Percentiles rank a stretch among this genome's conserved stretches.
Conservation (phyloP, 2,329 filamentous ascomycete genomes). For the Cladophialophora chaetospira region DNA sequence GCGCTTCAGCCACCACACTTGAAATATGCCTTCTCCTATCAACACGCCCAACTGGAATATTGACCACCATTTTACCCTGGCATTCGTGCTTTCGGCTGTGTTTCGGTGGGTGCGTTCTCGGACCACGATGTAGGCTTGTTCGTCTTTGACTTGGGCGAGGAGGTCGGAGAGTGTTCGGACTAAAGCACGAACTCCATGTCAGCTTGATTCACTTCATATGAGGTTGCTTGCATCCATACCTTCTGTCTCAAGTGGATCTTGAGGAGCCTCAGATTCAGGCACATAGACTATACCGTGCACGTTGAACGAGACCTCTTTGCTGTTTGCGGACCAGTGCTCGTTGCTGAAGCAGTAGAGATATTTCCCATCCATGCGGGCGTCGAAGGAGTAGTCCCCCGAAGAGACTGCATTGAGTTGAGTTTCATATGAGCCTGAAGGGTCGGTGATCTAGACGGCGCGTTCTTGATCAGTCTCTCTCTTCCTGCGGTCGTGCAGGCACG, state of each 20-base stretch:
- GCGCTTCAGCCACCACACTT: slow-evolving; percentile 98
- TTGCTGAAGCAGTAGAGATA: slow-evolving; percentile 99
- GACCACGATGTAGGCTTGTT: slow-evolving; percentile 94
- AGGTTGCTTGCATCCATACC: slow-evolving; percentile 50
- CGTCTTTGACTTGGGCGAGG: slow-evolving; percentile 89
- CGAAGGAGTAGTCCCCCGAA: slow-evolving; percentile 91
- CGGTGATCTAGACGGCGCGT: slow-evolving; percentile 65
- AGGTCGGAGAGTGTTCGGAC: slow-evolving; percentile 83
- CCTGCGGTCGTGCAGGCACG: background rate
- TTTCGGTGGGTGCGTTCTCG: slow-evolving; percentile 96
- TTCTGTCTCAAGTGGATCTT: slow-evolving; percentile 89
- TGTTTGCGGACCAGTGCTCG: slow-evolving; percentile 94
- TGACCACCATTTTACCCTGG: slow-evolving; percentile 99
- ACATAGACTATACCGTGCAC: slow-evolving; percentile 99
- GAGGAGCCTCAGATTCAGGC: slow-evolving; percentile 77
- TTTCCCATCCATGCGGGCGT: slow-evolving; percentile 79
- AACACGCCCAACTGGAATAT: slow-evolving; percentile 91
- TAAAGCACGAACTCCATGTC: slow-evolving; percentile 40
- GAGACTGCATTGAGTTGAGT: slow-evolving; percentile 78
- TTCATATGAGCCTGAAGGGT: slow-evolving; percentile 74
- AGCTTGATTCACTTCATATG: background rate
- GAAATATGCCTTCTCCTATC: slow-evolving; percentile 89
- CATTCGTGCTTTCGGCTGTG: slow-evolving; percentile 97
- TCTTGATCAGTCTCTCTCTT: background rate
- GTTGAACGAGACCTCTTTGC: slow-evolving; percentile 98